A percentile compares a stretch with the other conserved stretches of the same genome.
phyloP scores from a whole-genome alignment of 192 early-diverging fungal species.

The Rhizoclosmatium sp. region DNA sequence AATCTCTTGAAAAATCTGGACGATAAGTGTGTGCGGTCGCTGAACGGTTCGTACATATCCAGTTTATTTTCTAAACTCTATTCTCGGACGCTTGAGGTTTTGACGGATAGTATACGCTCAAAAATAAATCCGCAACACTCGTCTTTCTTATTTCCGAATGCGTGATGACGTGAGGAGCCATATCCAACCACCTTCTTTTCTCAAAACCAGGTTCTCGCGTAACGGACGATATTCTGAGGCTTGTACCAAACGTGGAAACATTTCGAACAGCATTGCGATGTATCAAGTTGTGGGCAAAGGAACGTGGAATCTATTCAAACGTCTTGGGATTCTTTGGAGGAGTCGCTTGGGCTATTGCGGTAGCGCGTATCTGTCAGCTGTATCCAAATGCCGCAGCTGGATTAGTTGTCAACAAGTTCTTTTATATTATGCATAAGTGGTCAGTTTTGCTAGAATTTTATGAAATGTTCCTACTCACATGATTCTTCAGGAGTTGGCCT shows the following conservation, averaged over 20 bases:
- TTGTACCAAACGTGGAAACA: slow-evolving; percentile 89
- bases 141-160: neutral
- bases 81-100: neutral
- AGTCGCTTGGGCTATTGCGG: slow-evolving; percentile 98
- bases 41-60: slow-evolving; percentile 74
- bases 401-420: slow-evolving; percentile 87
- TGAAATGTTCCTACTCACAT: neutral
- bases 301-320: slow-evolving; percentile 92
- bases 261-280: slow-evolving; percentile 92
- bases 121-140: neutral
- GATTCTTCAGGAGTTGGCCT: slow-evolving; percentile 77
- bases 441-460: slow-evolving; percentile 21
- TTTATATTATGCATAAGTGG: slow-evolving; percentile 88
- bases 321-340: slow-evolving; percentile 98
- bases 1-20: slow-evolving; percentile 88
- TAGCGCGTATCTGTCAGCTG: slow-evolving; percentile 93
- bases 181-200: neutral
- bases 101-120: neutral
- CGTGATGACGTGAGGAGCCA: neutral
- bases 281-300: slow-evolving; percentile 97
- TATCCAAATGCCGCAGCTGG: slow-evolving; percentile 94
- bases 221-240: slow-evolving; percentile 92
- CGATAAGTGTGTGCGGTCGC: slow-evolving; percentile 82
- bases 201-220: slow-evolving; percentile 83
- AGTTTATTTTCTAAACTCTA: neutral